phyloP scores from a whole-genome alignment of 1,284 basidiomycete genomes.

The Coniophora puteana region DNA sequence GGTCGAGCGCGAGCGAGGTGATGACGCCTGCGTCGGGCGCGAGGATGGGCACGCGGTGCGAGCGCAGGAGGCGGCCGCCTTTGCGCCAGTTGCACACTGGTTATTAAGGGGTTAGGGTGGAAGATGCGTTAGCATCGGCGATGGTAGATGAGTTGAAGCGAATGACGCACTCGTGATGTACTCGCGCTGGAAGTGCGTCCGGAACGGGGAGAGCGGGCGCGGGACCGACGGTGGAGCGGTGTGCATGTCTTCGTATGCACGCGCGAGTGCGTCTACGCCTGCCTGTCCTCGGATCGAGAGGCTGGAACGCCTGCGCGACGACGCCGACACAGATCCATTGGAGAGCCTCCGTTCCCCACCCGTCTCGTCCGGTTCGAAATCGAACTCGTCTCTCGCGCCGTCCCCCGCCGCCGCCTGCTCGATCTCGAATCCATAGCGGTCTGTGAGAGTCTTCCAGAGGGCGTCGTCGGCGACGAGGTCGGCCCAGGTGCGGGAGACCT shows the following conservation, averaged over 20 bases:
- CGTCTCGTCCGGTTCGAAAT: conserved; percentile 14
- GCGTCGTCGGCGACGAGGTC: conserved; percentile 78
- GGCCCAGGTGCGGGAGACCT: conserved; percentile 80
- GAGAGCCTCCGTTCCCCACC: conserved; percentile 31
- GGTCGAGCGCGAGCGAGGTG: conserved; percentile 85
- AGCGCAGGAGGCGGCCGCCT: conserved; percentile 74
- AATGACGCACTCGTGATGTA: conserved; percentile 66
- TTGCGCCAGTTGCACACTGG: conserved; percentile 86
- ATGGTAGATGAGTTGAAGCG: conserved; percentile 4
- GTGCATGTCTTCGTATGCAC: too few species aligned
- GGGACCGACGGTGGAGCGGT: conserved; percentile 5
- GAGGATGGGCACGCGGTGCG: conserved; percentile 60
- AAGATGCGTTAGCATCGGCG: conserved; percentile 4
- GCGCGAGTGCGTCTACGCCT: too few species aligned
- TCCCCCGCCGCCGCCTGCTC: conserved; percentile 7
- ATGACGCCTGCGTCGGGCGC: conserved; percentile 71
- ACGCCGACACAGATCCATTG: too few species aligned
- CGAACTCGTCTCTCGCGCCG: conserved; percentile 4
- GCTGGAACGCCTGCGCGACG: too few species aligned
- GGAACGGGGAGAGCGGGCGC: conserved; percentile 48
- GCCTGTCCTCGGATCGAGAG: too few species aligned
- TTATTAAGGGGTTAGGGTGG: background rate
- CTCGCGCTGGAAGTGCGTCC: conserved; percentile 72
- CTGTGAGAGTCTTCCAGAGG: conserved; percentile 83
- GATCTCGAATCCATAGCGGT: conserved; percentile 48